Base-by-base conservation (phyloP, 768 basidiomycete genomes). In the Termitomyces eurrhizus region DNA sequence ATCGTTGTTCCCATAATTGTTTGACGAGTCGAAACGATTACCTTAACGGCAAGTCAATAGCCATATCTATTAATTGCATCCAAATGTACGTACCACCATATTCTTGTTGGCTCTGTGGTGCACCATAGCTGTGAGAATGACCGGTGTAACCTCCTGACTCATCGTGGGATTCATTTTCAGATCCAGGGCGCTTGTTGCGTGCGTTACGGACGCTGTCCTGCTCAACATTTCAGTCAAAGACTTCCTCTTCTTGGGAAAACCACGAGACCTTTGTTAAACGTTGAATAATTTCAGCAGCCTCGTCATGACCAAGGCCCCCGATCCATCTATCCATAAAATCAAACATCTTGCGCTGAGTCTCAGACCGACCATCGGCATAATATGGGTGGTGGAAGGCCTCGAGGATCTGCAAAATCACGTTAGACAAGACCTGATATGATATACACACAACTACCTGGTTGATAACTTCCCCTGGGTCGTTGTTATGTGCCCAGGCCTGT, bases 361-460 rank as follows among this genome's bases (percentile, higher is more conserved):
- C 69, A 16, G 83, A 85, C 33, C 69, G 69, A 4, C 82, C 81
- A 44, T 72, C 77, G 50, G 81, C 81, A 69, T 84, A 89, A 69
- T 84, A 87, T 7, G 87, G 87, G 67, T 88, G 88, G 67, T 89
- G 86, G 77, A 89, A 86, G 5, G 85, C 83, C 64, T 86, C 79
- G 4, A 88, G 75, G 60, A 87, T 81, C 80, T 80, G 35, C 16
- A 4, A 36, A n/a, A 56, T 36, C 36, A 12, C 45, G 29, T 44
- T 21, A 32, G 6, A 32, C 39, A 33, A 24, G n/a, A 3, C 37
- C 26, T 14, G n/a, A 52, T 5, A n/a, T 54, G 5, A 21, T 24
- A 35, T 44, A 35, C 9, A 4, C 35, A 35, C n/a, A 65, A 71
- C 51, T 51, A 82, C 83, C 69, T 74, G 69, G 57, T 78, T 73